These are phyloP conservation scores for Diaporthe vaccinii DNA, from an alignment of 2,329 filamentous ascomycete species.

Conservation along the genomic window DNA sequence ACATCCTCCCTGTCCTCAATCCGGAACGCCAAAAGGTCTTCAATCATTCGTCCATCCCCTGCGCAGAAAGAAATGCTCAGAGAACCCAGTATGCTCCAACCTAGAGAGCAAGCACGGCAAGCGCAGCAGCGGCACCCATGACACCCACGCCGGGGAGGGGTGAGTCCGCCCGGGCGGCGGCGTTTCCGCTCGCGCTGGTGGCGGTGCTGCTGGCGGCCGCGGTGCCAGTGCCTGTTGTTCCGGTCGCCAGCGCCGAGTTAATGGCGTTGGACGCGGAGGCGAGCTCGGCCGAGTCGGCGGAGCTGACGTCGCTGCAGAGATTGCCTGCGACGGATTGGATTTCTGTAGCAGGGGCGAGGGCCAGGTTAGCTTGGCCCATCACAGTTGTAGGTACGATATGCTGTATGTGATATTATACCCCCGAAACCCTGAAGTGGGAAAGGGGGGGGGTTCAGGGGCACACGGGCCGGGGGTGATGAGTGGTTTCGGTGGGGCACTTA, in stretches of 20 bases:
- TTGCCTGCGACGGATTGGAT: conserved; percentile 25
- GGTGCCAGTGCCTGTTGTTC: not conserved
- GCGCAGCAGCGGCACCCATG: conserved; percentile 37
- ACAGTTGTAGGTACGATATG: not conserved
- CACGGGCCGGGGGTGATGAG: not conserved
- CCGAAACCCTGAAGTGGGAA: not conserved
- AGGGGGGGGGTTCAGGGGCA: not conserved
- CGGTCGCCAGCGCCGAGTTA: conserved; percentile 31
- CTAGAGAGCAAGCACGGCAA: conserved; percentile 38
- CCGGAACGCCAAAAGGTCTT: conserved; percentile 2
- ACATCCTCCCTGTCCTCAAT: not conserved
- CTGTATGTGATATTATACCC: not conserved
- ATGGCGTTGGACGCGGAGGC: conserved; percentile 39
- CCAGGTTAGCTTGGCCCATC: not conserved
- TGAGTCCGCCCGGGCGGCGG: conserved; percentile 10
- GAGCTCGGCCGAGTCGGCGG: conserved; percentile 25
- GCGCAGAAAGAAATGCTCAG: not conserved
- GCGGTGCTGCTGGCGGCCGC: not conserved
- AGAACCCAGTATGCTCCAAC: not conserved
- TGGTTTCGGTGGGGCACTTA: conserved; percentile 24
- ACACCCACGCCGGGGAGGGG: conserved; percentile 36
- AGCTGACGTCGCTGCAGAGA: conserved; percentile 37
- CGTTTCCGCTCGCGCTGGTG: conserved; percentile 29
- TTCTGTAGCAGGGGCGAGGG: conserved; percentile 2
- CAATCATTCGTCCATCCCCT: not conserved